Evolutionary conservation across 805 yeast genomes (phyloP).

Genomic region (Hanseniaspora singularis): DNA sequence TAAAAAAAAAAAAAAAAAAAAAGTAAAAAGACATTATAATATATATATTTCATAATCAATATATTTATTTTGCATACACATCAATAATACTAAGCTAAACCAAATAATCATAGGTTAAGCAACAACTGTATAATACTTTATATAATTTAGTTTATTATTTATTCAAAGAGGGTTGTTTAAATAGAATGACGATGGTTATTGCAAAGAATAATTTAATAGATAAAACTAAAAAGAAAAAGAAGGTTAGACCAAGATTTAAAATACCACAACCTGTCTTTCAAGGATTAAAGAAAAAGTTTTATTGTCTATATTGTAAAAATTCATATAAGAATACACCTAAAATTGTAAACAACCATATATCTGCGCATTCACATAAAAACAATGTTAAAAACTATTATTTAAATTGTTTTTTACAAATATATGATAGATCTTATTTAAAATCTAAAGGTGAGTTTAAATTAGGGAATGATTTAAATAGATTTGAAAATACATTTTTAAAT

Average conservation of each 20-base stretch:
- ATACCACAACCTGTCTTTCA: slow-evolving; percentile 13
- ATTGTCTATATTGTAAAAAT: slow-evolving; percentile 10
- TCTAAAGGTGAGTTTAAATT: slow-evolving; percentile 8
- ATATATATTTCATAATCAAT: neutral
- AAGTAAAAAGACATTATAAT: too few species aligned
- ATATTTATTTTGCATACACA: too few species aligned
- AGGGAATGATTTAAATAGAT: slow-evolving; percentile 11
- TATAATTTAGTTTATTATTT: too few species aligned
- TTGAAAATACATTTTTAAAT: slow-evolving; percentile 10
- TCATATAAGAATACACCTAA: slow-evolving; percentile 11
- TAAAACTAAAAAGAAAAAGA: neutral
- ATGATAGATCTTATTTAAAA: slow-evolving; percentile 9
- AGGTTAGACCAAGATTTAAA: slow-evolving; percentile 5
- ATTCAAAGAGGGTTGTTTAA: too few species aligned
- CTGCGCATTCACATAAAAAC: slow-evolving; percentile 14
- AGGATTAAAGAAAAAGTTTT: slow-evolving; percentile 5
- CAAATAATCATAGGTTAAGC: too few species aligned
- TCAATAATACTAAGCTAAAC: too few species aligned
- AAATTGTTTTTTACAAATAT: slow-evolving; percentile 6
- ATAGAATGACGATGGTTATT: too few species aligned
- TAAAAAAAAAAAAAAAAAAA: too few species aligned
- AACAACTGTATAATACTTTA: too few species aligned
- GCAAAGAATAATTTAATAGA: neutral
- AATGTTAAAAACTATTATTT: slow-evolving; percentile 11
- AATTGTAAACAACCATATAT: slow-evolving; percentile 3